Base-by-base conservation (phyloP, 352 stramenopile species). In the Phytophthora europaea region DNA sequence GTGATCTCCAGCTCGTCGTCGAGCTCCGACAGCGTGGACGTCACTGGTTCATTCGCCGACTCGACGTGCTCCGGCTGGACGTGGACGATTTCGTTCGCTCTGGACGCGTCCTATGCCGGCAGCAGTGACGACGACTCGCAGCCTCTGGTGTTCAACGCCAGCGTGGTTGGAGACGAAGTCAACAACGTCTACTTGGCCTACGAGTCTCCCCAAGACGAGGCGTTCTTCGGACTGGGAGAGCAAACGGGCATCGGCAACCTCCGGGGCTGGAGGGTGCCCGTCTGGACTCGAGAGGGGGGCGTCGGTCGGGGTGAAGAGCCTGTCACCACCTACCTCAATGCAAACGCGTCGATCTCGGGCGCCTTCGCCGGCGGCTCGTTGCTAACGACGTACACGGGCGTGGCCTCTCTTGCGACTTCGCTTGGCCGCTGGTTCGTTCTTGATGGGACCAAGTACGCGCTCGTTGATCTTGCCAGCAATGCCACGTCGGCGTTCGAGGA, bases 271-370 rank as follows among this genome's bases (percentile, higher is more conserved):
- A 61, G 66, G 10, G 58, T 78, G 18, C 71, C 71, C 1, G 66
- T 78, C 4, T 78, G 71, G 71, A 75, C 54, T 40, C 71, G 65
- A 23, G 71, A 75, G 48, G 65, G 66, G 12, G 71, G 66, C 13
- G 71, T 67, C 15, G 71, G 71, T 54, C 71, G 70, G 18, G 70
- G 70, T 3, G 70, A 73, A 18, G 70, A 77, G 16, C 60, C 71
- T 13, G 48, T 78, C 31, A 78, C 71, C 54, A 72, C 60, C 15
- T 70, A 72, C n/a, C 66, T 78, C 40, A 78, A 78, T 31, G 54
- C 57, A 33, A 78, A 78, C 34, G 47, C 65, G 3, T 74, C 71
- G 22, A 75, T 65, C 45, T 73, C 59, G 10, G 65, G 70, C 33
- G 60, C 65, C 9, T 74, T 74, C n/a, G 60, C 65, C 2, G 71